Base-by-base conservation (phyloP, 305 asterid genomes). In the Ilex paraguariensis region DNA sequence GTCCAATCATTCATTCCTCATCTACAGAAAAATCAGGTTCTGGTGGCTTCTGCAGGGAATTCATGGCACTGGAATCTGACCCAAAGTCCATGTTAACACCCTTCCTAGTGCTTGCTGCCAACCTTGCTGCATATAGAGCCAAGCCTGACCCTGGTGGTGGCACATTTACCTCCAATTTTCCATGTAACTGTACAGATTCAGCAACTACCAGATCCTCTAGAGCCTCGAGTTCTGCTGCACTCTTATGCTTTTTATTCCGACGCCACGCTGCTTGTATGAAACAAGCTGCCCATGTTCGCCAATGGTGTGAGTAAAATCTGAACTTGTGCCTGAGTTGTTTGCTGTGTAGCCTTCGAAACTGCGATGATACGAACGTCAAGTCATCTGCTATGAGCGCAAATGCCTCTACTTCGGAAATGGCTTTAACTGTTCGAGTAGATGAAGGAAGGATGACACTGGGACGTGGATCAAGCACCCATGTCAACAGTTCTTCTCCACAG, bases 191-290 rank as follows among this genome's bases (percentile, higher is more conserved):
- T 59, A 74, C 76, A 6, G 51, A 54, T 11, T 73, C 78, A 13
- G 45, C 57, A n/a, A 0, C 13, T 13, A 7, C 76, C 0, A 58
- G 56, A 42, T 67, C 76, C 77, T 79, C 88, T 16, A 75, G 40
- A 0, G 79, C 90, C 68, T 77, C 57, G 3, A 84, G 83, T 72
- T 84, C 81, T 0, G 87, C 80, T 16, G 64, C 78, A 31, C 62
- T 62, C 77, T 66, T 80, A 58, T 86, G 77, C 55, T 70, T 86
- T 72, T 79, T 84, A 58, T 73, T 76, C 70, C 98, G 68, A 53
- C 95, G 76, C 98, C 98, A 91, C 0, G 98, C 98, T 1, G 95
- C 90, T 57, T 82, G 86, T 14, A 82, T 59, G 33, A 82, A 82
- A 52, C 81, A 76, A 0, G 82, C 82, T 14, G 82, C 84, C 87